phyloP scores from a whole-genome alignment of 2,329 filamentous ascomycete genomes.

The Botrytis byssoidea region DNA sequence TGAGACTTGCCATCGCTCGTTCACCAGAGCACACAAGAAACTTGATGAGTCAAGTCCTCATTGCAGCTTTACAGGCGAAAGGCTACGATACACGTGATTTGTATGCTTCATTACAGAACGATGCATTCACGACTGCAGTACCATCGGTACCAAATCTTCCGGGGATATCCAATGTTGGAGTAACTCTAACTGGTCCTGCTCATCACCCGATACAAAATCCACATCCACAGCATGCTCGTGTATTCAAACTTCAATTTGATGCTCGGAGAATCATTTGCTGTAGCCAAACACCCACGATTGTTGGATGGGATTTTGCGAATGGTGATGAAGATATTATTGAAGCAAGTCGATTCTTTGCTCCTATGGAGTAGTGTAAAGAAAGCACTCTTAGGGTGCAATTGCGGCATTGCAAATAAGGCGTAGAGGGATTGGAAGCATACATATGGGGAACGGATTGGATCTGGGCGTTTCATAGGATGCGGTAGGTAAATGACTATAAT shows the following conservation, averaged over 20 bases:
- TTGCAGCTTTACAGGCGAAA: constrained; percentile 16
- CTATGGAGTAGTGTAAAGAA: constrained; percentile 47
- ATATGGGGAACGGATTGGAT: background rate
- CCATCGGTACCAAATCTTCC: constrained; percentile 24
- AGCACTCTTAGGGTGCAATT: background rate
- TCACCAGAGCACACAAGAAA: constrained; percentile 23
- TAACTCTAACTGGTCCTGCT: background rate
- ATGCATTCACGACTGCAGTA: background rate
- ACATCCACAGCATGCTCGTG: constrained; percentile 45
- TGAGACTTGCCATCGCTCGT: constrained; percentile 26
- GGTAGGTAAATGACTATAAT: background rate
- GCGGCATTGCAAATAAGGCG: background rate
- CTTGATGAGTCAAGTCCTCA: constrained; percentile 23
- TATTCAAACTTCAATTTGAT: constrained; percentile 98
- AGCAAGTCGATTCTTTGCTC: constrained; percentile 73
- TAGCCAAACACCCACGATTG: constrained; percentile 85
- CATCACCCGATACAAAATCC: background rate
- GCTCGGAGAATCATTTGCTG: constrained; percentile 91
- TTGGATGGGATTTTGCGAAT: constrained; percentile 97
- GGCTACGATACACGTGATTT: background rate
- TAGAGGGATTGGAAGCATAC: background rate
- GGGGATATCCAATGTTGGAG: constrained; percentile 22
- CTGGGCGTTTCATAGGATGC: background rate
- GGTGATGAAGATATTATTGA: constrained; percentile 77
- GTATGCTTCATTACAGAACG: constrained; percentile 7